A percentile compares a stretch with the other conserved stretches of the same genome.
Evolutionary conservation across 1,284 basidiomycete species (phyloP).

Genomic region (Irpex rosettiformis): DNA sequence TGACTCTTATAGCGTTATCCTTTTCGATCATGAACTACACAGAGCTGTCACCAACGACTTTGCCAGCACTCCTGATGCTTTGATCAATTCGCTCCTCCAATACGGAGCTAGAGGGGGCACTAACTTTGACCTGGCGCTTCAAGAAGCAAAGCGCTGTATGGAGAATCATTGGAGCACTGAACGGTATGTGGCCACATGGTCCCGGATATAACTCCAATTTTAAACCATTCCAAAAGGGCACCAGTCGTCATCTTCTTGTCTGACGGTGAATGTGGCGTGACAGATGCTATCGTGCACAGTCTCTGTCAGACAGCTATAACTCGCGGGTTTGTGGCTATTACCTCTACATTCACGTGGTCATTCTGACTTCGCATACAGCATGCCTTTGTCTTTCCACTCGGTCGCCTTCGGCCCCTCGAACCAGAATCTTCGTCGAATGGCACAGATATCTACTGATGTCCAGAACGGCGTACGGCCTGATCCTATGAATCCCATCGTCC

Average conservation of each 20-base stretch:
- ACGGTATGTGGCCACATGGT: conserved; percentile 32
- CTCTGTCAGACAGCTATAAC: conserved; percentile 44
- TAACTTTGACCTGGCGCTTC: conserved; percentile 43
- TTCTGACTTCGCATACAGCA: conserved; percentile 31
- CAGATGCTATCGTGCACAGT: conserved; percentile 40
- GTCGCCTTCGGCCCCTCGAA: conserved; percentile 51
- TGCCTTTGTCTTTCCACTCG: conserved; percentile 55
- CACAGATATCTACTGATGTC: conserved; percentile 46
- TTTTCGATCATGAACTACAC: conserved; percentile 38
- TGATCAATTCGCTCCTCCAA: conserved; percentile 39
- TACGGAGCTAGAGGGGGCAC: conserved; percentile 39
- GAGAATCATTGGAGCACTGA: conserved; percentile 51
- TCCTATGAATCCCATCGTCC: conserved; percentile 37
- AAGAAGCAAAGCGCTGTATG: conserved; percentile 37
- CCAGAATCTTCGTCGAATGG: conserved; percentile 45
- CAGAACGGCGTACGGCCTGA: conserved; percentile 46
- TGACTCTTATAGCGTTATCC: conserved; percentile 56
- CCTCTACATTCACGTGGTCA: neutral
- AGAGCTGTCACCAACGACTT: conserved; percentile 45
- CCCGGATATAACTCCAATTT: neutral
- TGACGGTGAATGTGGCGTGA: conserved; percentile 47
- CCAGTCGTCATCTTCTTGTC: conserved; percentile 67
- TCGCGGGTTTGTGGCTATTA: conserved; percentile 44
- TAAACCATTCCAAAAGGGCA: conserved; percentile 30
- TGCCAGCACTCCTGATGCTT: conserved; percentile 40